Evolutionary conservation across 768 basidiomycete species (phyloP).

Genomic region (Lentinula aciculospora): DNA sequence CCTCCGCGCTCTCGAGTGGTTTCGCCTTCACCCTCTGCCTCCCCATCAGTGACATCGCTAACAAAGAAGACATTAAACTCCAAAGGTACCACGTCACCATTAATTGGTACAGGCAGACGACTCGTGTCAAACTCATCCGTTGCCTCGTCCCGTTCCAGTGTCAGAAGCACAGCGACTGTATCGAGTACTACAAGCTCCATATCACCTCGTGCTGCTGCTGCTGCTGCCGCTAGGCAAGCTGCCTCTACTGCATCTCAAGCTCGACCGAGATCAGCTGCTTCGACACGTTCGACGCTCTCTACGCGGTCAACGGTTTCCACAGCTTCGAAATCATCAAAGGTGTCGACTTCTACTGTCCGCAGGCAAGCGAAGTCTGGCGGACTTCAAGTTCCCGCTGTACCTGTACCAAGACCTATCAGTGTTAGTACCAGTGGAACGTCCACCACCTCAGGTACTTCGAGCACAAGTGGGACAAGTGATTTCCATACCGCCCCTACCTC

Average conservation of each 20-base stretch:
- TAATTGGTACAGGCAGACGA: background rate
- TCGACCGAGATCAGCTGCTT: constrained; percentile 1
- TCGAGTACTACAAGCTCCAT: constrained; percentile 4
- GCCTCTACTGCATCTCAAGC: background rate
- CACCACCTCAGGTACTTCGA: background rate
- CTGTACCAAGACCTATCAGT: constrained; percentile 2
- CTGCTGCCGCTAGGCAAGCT: background rate
- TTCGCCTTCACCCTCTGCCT: background rate
- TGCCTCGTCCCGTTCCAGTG: background rate
- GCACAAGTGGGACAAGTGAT: background rate
- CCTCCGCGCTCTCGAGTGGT: constrained; percentile 2
- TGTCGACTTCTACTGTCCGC: constrained; percentile 5
- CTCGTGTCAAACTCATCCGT: background rate
- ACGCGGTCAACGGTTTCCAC: constrained; percentile 3
- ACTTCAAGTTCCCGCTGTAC: constrained; percentile 1
- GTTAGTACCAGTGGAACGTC: constrained; percentile 3
- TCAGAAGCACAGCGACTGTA: background rate
- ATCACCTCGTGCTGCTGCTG: background rate
- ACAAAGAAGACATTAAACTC: background rate
- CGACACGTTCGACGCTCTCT: constrained; percentile 3
- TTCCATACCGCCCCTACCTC: constrained; percentile 1
- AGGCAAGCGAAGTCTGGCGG: background rate
- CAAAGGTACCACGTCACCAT: background rate
- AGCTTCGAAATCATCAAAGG: constrained; percentile 1
- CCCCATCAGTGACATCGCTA: too few relatives aligned